These are phyloP conservation scores for Dalbergia cultrata DNA, from an alignment of 306 rosid species.

Conservation along the genomic window DNA sequence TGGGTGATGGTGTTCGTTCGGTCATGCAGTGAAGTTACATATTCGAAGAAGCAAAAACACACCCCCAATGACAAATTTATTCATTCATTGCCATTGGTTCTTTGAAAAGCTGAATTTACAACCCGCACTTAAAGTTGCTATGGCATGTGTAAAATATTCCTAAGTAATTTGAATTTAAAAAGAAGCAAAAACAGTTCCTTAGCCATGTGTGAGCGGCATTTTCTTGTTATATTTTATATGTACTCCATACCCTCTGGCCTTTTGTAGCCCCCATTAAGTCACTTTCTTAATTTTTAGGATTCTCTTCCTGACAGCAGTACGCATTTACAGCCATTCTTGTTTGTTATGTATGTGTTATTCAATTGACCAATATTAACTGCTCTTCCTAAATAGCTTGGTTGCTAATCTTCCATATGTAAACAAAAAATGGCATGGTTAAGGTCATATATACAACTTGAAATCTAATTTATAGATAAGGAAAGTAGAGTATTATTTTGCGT, in stretches of 20 bases:
- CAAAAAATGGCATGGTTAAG: background rate
- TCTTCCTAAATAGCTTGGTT: background rate
- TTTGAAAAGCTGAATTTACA: slow-evolving; percentile 9
- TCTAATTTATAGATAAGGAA: no score
- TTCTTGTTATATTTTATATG: background rate
- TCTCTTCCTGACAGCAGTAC: background rate
- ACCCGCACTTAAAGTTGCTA: background rate
- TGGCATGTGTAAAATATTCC: slow-evolving; percentile 8
- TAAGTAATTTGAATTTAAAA: background rate
- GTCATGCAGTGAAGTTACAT: background rate
- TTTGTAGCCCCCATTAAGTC: background rate
- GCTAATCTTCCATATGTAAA: slow-evolving; percentile 24
- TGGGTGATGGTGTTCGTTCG: slow-evolving; percentile 55
- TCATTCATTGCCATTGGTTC: slow-evolving; percentile 18
- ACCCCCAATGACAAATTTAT: background rate
- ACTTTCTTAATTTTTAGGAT: background rate
- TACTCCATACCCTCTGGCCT: background rate
- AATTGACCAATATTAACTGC: background rate
- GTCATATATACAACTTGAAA: no score
- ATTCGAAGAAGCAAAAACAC: background rate
- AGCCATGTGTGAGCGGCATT: slow-evolving; percentile 18
- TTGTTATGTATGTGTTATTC: background rate
- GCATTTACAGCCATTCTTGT: slow-evolving; percentile 14
- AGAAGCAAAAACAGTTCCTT: background rate
- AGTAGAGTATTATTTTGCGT: no score